phyloP scores from a whole-genome alignment of 176 grass and related monocot species.

The Eremochloa ophiuroides region DNA sequence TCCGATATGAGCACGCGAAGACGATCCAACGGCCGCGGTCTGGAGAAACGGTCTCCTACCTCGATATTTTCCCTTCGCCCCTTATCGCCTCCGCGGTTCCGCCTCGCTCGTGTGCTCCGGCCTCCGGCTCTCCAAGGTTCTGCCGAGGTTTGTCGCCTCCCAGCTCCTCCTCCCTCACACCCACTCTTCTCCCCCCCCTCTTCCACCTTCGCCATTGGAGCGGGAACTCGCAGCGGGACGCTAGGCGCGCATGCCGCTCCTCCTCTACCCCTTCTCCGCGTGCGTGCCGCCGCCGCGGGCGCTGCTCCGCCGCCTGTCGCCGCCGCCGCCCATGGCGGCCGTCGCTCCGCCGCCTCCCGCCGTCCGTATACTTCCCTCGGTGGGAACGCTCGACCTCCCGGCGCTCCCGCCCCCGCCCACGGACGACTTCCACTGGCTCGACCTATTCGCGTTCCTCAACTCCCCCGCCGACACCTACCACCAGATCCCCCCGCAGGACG shows the following conservation, averaged over 20 bases:
- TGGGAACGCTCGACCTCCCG: not conserved
- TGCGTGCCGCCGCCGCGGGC: slow-evolving; percentile 43
- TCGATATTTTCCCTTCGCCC: slow-evolving; percentile 28
- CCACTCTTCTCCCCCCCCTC: not conserved
- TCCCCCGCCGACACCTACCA: slow-evolving; percentile 46
- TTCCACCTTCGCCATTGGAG: slow-evolving; percentile 1
- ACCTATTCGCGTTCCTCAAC: slow-evolving; percentile 55
- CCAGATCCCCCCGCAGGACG: slow-evolving; percentile 9
- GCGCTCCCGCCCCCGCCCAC: slow-evolving; percentile 20
- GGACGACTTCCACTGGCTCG: slow-evolving; percentile 52
- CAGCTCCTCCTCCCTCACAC: too few species aligned
- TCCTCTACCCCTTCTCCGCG: slow-evolving; percentile 39
- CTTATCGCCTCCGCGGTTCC: slow-evolving; percentile 28
- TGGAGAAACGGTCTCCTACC: not conserved
- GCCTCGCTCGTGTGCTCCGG: not conserved
- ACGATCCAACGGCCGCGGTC: slow-evolving; percentile 23
- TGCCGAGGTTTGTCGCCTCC: slow-evolving; percentile 39
- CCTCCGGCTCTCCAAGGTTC: slow-evolving; percentile 28
- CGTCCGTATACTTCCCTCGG: not conserved
- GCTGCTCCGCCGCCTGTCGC: slow-evolving; percentile 42
- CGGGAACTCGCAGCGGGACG: not conserved
- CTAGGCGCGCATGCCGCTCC: slow-evolving; percentile 46
- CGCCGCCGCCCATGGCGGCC: slow-evolving; percentile 48
- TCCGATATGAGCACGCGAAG: not conserved
- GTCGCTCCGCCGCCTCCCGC: slow-evolving; percentile 13